Percentiles rank a stretch among this genome's conserved stretches.
These are phyloP conservation scores for Quercus suber DNA, from an alignment of 306 rosid species.

Conservation along the genomic window DNA sequence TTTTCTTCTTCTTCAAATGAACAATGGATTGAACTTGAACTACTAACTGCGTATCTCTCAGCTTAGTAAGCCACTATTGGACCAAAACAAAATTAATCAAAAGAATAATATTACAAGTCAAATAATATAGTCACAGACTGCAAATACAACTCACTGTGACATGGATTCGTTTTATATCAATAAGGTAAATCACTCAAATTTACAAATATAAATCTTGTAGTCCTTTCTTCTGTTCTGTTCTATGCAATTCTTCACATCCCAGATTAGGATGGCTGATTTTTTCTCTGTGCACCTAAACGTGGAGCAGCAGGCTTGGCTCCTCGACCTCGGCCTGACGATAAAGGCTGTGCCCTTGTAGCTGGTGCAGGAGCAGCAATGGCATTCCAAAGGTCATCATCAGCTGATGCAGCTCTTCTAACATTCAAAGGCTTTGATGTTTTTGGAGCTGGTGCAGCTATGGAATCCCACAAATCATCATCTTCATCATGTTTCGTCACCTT, in stretches of 20 bases:
- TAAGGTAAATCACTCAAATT: constrained; percentile 24
- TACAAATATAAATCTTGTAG: neutral
- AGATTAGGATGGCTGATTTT: constrained; percentile 69
- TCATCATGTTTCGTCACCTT: constrained; percentile 48
- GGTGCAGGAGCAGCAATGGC: constrained; percentile 97
- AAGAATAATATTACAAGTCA: constrained; percentile 33
- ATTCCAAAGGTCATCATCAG: constrained; percentile 93
- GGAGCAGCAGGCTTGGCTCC: constrained; percentile 76
- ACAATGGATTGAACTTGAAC: neutral
- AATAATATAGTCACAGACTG: constrained; percentile 8
- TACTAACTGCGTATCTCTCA: neutral
- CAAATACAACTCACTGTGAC: constrained; percentile 20
- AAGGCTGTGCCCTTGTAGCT: constrained; percentile 75
- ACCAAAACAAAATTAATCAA: neutral
- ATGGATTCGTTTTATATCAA: neutral
- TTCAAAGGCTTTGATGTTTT: constrained; percentile 57
- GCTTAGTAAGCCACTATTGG: neutral
- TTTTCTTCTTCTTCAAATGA: too few species aligned
- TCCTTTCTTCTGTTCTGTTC: constrained; percentile 6
- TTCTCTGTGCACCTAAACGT: constrained; percentile 88
- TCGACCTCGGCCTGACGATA: constrained; percentile 64
- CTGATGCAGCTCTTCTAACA: constrained; percentile 39
- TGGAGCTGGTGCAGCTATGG: constrained; percentile 97
- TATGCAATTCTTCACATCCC: constrained; percentile 47
- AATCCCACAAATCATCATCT: constrained; percentile 82